phyloP scores from a whole-genome alignment of 1,284 basidiomycete species.

The Fomitopsis pinicola region DNA sequence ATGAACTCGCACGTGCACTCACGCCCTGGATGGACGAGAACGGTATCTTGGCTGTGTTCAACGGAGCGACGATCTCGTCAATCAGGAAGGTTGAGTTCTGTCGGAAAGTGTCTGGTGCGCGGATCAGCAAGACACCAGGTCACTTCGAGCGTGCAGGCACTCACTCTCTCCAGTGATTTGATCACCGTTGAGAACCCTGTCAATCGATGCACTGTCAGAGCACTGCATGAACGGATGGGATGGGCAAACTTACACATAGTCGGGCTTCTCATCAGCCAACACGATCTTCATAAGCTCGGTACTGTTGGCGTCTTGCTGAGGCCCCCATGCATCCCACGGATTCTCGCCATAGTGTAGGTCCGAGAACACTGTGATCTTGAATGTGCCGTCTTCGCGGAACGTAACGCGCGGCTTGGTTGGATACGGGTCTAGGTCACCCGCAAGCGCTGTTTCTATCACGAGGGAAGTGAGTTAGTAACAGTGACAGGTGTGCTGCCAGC shows the following conservation, averaged over 20 bases:
- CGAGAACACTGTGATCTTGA: conserved; percentile 66
- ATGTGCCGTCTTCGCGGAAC: conserved; percentile 43
- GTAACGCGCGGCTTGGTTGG: conserved; percentile 24
- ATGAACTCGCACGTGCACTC: conserved; percentile 10
- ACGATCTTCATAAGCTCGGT: conserved; percentile 49
- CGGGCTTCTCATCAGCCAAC: conserved; percentile 49
- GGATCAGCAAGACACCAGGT: not conserved
- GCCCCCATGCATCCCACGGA: conserved; percentile 64
- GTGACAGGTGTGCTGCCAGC: not conserved
- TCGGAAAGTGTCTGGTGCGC: conserved; percentile 52
- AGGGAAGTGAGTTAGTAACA: too few species aligned
- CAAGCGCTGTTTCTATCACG: not conserved
- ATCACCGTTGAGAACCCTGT: conserved; percentile 60
- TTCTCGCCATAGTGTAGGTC: conserved; percentile 69
- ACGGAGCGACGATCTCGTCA: conserved; percentile 31
- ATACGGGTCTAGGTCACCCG: conserved; percentile 13
- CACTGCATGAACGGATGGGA: not conserved
- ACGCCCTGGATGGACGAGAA: conserved; percentile 51
- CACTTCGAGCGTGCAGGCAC: conserved; percentile 7
- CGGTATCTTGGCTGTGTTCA: conserved; percentile 28
- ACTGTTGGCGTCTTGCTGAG: conserved; percentile 57
- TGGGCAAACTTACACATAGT: conserved; percentile 50
- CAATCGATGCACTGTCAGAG: not conserved
- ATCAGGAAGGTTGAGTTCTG: conserved; percentile 27
- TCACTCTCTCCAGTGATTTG: conserved; percentile 64